Evolutionary conservation across 225 moss, liverwort and hornwort species (phyloP), one percentile per base, ranked within the genome.

Genomic region (Bryum argenteum): DNA sequence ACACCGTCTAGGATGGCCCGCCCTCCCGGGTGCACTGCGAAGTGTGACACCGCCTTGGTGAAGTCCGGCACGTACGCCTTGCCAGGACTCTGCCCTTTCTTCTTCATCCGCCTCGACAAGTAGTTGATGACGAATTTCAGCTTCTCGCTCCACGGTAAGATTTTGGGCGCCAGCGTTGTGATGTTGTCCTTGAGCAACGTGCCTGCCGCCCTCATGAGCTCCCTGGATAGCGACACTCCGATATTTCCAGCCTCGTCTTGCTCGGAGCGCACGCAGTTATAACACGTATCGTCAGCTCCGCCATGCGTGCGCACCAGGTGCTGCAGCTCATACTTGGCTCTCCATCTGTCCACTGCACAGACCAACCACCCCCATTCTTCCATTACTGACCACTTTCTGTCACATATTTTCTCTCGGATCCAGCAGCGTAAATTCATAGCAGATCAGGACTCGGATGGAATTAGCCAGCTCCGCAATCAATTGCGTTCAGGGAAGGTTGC

Each of bases 21-120:
- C 53, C 78, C 78, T 17, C 78, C 78, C 2, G 78, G 78, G n/a
- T 78, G 78, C 22, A 78, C 50, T 6, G 51, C 65, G 19, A 78
- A 78, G 61, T 78, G 72, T 22, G 67, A 23, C 16, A 78, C 60
- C 2, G 66, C 78, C 45, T 72, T 73, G 26, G 66, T 72, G 54
- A 78, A 78, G 33, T 73, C 51, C 4, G 78, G 78, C 38, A 62
- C 41, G 54, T 78, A 78, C 24, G 72, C 18, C 24, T 70, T 70
- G 33, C 21, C 14, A 14, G 42, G n/a, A n/a, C n/a, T 28, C 51
- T 66, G 58, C 6, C 20, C 18, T 66, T 19, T 18, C 9, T 51
- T 23, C 20, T 51, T 23, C 20, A 62, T 8, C 54, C 73, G 72
- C 6, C 20, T 18, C 8, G 54, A 41, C 3, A 78, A 15, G 60